Percentiles rank a stretch among this genome's conserved stretches.
phyloP scores from a whole-genome alignment of 2,329 filamentous ascomycete species.

The Anthostomella pinea region DNA sequence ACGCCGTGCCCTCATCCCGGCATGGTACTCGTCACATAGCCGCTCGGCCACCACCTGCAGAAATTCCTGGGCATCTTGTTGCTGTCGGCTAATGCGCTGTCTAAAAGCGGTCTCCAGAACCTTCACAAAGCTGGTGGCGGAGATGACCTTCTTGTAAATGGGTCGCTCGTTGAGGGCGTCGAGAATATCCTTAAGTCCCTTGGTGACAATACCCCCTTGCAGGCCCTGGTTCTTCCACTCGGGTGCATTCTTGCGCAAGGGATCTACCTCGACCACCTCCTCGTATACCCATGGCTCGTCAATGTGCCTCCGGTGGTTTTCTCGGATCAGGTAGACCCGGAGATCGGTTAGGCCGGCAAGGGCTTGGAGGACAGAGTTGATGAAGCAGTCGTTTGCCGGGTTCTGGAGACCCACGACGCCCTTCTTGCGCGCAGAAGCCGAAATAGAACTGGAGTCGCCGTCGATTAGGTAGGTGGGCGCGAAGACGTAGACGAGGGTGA shows the following conservation, averaged over 20 bases:
- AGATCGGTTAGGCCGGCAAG: conserved; percentile 87
- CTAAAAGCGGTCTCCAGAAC: conserved; percentile 83
- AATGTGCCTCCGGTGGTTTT: conserved; percentile 79
- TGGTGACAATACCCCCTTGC: conserved; percentile 79
- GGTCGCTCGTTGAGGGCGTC: conserved; percentile 91
- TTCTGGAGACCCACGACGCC: conserved; percentile 87
- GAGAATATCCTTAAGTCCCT: conserved; percentile 86
- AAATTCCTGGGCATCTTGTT: conserved; percentile 98
- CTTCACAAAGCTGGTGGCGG: conserved; percentile 77
- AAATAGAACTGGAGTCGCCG: conserved; percentile 67
- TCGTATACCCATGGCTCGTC: conserved; percentile 76
- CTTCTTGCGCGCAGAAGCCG: conserved; percentile 71
- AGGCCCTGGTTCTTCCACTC: conserved; percentile 64
- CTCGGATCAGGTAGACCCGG: conserved; percentile 86
- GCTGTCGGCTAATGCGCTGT: conserved; percentile 86
- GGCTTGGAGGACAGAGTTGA: conserved; percentile 93
- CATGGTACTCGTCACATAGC: conserved; percentile 90
- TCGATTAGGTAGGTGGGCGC: conserved; percentile 96
- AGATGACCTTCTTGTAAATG: conserved; percentile 90
- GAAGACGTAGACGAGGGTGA: conserved; percentile 95
- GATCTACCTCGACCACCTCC: conserved; percentile 52
- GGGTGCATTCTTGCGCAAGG: conserved; percentile 33
- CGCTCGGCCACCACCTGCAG: conserved; percentile 90
- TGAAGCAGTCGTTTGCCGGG: conserved; percentile 92
- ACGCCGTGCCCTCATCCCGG: conserved; percentile 69